Conservation (phyloP, 768 basidiomycete genomes). For the Amanita thiersii region DNA sequence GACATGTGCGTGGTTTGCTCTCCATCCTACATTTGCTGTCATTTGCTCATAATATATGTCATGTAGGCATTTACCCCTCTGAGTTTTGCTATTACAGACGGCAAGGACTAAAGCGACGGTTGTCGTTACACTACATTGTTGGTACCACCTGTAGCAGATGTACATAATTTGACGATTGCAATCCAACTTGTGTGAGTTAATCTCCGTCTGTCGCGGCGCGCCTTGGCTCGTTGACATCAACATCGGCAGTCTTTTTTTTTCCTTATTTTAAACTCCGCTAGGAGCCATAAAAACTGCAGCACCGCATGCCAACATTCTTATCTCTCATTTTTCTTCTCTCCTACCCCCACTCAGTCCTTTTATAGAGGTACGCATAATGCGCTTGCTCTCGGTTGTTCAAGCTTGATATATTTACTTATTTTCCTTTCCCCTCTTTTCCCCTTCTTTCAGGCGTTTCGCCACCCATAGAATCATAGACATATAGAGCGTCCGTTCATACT, state of each 20-base stretch:
- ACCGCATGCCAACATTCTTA: background rate
- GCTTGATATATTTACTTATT: background rate
- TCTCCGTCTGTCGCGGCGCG: no score
- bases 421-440: background rate
- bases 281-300: background rate
- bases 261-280: constrained; percentile 6
- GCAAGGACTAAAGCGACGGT: constrained; percentile 22
- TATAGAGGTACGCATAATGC: no score
- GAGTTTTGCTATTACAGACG: constrained; percentile 34
- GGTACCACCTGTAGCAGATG: no score
- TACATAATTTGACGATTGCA: no score
- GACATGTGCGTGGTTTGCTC: constrained; percentile 59
- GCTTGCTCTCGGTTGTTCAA: no score
- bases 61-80: constrained; percentile 40
- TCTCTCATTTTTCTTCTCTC: background rate
- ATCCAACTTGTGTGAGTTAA: no score
- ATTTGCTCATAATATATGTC: constrained; percentile 14
- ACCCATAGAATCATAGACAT: constrained; percentile 5
- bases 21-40: constrained; percentile 15
- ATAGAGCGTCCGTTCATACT: constrained; percentile 3
- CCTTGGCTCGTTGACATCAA: no score
- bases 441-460: constrained; percentile 5
- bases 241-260: no score
- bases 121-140: background rate
- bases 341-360: constrained; percentile 10